Conservation (phyloP, 805 yeast genomes). For the Myxozyma neglecta region DNA sequence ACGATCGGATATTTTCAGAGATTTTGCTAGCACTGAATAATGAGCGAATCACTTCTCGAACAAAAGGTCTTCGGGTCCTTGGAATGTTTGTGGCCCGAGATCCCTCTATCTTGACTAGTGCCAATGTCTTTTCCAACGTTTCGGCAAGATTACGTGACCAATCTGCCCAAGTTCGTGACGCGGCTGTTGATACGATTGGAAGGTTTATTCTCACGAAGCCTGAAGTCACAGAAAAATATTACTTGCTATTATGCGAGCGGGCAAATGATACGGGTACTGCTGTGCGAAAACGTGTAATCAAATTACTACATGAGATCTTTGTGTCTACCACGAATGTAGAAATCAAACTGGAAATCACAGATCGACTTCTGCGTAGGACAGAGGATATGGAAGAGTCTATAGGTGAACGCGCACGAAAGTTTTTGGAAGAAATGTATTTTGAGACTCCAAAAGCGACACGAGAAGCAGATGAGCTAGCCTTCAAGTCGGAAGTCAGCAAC, state of each 20-base stretch:
- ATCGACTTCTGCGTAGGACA: conserved; percentile 53
- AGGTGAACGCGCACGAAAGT: conserved; percentile 13
- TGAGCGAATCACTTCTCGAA: conserved; percentile 53
- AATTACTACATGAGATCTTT: conserved; percentile 53
- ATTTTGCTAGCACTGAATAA: conserved; percentile 52
- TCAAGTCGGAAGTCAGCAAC: conserved; percentile 8
- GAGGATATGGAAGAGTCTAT: conserved; percentile 65
- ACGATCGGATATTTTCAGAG: conserved; percentile 55
- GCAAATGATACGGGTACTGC: conserved; percentile 59
- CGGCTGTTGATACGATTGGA: conserved; percentile 66
- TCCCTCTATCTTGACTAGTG: conserved; percentile 50
- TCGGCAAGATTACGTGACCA: conserved; percentile 54
- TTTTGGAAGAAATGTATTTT: conserved; percentile 22
- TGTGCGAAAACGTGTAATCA: conserved; percentile 64
- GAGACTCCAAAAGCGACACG: not conserved
- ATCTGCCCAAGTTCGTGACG: conserved; percentile 73
- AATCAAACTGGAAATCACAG: conserved; percentile 48
- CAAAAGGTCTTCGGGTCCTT: conserved; percentile 66
- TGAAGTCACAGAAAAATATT: conserved; percentile 50
- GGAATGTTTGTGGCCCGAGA: conserved; percentile 57
- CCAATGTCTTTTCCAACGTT: conserved; percentile 55
- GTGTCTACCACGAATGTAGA: conserved; percentile 38
- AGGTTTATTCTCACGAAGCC: conserved; percentile 49
- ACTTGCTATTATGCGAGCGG: conserved; percentile 51
- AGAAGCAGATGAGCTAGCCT: conserved; percentile 8